phyloP scores from a whole-genome alignment of 2,329 filamentous ascomycete species.

The Tympanopsis confertula region DNA sequence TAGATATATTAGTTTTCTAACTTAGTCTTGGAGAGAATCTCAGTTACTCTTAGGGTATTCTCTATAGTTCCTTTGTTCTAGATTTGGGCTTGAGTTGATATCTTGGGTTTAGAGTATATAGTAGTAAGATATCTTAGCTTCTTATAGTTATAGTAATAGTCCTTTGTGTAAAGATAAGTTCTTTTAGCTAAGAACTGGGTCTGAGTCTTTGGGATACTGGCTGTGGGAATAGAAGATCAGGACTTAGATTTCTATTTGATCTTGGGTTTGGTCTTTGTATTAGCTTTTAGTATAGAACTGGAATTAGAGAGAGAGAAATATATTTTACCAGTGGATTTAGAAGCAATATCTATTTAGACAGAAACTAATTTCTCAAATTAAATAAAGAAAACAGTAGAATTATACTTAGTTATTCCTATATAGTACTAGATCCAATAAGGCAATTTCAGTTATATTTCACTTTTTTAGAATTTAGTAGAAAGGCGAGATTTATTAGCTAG shows the following conservation, averaged over 20 bases:
- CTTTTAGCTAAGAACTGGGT: constrained; percentile 3
- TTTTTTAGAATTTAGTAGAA: background rate
- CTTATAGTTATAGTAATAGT: constrained; percentile 6
- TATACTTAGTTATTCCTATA: background rate
- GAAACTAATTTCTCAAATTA: constrained; percentile 5
- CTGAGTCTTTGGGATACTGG: too few relatives aligned
- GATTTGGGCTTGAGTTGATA: too few relatives aligned
- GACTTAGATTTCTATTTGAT: background rate
- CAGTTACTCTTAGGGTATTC: too few relatives aligned
- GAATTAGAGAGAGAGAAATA: constrained; percentile 4
- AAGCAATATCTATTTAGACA: constrained; percentile 5
- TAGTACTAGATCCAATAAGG: constrained; percentile 5
- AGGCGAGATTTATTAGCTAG: background rate
- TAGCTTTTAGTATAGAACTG: too few relatives aligned
- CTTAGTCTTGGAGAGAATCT: too few relatives aligned
- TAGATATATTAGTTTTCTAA: too few relatives aligned
- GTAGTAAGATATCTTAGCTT: constrained; percentile 5
- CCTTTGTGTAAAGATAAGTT: constrained; percentile 7
- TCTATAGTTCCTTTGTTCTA: too few relatives aligned
- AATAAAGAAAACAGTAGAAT: constrained; percentile 5
- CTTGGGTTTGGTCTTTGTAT: background rate
- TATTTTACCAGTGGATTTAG: constrained; percentile 5
- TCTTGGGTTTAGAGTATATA: constrained; percentile 2
- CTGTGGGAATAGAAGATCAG: background rate
- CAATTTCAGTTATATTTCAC: constrained; percentile 2